Evolutionary conservation across 306 rosid species (phyloP), one percentile per base, ranked within the genome.

Genomic region (Fagus sylvatica): DNA sequence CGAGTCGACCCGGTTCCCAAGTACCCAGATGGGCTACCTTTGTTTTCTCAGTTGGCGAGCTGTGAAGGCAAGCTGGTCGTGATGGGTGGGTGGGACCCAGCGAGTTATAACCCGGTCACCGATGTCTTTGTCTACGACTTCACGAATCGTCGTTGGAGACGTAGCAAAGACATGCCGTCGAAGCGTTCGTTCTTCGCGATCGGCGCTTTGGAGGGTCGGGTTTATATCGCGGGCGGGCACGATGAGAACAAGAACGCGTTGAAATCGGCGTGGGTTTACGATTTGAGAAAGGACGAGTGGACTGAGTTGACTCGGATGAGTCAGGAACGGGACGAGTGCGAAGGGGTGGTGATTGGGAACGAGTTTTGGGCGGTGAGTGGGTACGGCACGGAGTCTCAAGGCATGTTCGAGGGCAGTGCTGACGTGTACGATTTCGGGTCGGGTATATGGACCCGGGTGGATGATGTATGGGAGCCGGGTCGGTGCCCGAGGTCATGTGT

Each of bases 31-130:
- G 89, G 89, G 46, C 30, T 86, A 40, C 89, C 89, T 0, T 69
- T 80, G 46, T 86, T 86, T 72, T 86, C 81, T 69, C 89, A 86
- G 4, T 0, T 70, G 37, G 76, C 79, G 0, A 62, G 83, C 73
- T 78, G 75, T 56, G 87, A 75, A 4, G 87, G 77, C n/a, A 83
- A 69, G 34, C 79, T 86, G 1, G 85, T 86, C n/a, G 71, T 80
- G 10, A 75, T 86, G 84, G 89, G 89, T 0, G 89, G 89, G 17
- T 86, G 89, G 89, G 77, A 86, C 80, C 89, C 89, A 0, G 15
- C 12, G 28, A 80, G 59, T 6, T 86, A 80, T 48, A 79, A 72
- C 36, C 87, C 87, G 5, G 8, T 83, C 1, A 72, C 69, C 0
- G 72, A 79, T 6, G 62, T 86, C 8, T 83, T 80, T 5, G 75